Evolutionary conservation across 305 asterid genomes (phyloP), one percentile per base, ranked within the genome.

Genomic region (Salvia sclarea): DNA sequence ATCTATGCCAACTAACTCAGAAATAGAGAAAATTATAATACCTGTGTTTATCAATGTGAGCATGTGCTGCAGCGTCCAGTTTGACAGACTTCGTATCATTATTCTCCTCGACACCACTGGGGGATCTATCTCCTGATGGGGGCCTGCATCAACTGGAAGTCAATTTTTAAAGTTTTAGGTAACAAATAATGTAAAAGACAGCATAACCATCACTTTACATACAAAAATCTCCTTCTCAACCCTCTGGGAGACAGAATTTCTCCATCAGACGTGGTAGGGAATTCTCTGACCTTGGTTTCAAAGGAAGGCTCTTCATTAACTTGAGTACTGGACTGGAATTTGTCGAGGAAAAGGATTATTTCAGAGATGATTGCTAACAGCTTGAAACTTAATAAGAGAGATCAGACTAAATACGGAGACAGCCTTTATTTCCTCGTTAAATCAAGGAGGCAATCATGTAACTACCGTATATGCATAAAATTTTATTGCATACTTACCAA

Each of bases 1-100:
- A 49, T 18, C 21, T 21, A 21, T 20, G 28, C 6, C 30, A 43
- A 55, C 64, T 35, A 56, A 60, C 58, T 1, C 41, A 37, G 44
- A 21, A 68, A 20, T 38, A 33, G 59, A 8, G 8, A 4, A 14
- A 45, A 57, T 31, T 30, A 44, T 24, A 49, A 18, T 78, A 91
- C 99, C 97, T 85, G 76, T 94, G 96, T 78, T 88, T 94, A 18
- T 82, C 90, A 74, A 91, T 87, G 71, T 81, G 96, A 73, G 79
- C 79, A 38, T 82, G 88, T 37, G 96, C 95, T 58, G 80, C 92
- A 65, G 86, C 85, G 82, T 94, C 98, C 85, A 94, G 71, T 76
- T 91, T 91, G 78, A 94, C 87, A 40, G 88, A 80, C 52, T 49
- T 60, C 16, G 80, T 37, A 68, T 79, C 68, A 71, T 58, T 80